Evolutionary conservation across 2,329 filamentous ascomycete genomes (phyloP).

Genomic region (Blastomyces parvus): DNA sequence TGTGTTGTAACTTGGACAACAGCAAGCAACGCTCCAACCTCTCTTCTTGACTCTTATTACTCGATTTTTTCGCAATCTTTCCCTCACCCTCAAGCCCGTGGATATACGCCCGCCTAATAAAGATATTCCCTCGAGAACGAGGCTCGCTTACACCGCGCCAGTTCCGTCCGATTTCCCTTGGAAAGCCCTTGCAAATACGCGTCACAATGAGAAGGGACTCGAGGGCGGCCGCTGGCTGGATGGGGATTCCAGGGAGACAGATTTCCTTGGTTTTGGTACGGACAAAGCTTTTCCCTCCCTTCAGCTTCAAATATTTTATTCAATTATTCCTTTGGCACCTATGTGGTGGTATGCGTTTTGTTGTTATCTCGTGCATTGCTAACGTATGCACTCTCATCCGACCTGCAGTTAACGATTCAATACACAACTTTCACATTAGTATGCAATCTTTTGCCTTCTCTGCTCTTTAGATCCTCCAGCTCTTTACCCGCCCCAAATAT

Average conservation of each 20-base stretch:
- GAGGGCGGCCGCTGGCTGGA: constrained; percentile 26
- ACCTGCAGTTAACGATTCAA: constrained; percentile 33
- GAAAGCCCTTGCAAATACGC: constrained; percentile 10
- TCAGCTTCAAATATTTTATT: not conserved
- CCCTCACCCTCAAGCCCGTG: not conserved
- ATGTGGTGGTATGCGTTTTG: not conserved
- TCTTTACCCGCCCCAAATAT: not conserved
- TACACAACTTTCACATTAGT: constrained; percentile 38
- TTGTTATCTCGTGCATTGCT: not conserved
- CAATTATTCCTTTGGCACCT: not conserved
- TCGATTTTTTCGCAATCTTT: not conserved
- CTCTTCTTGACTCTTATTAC: not conserved
- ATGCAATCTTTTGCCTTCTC: constrained; percentile 15
- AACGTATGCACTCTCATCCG: constrained; percentile 10
- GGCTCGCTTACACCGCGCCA: not conserved
- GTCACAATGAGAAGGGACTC: constrained; percentile 27
- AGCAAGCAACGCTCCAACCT: not conserved
- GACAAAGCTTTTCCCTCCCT: not conserved
- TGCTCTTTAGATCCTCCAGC: not conserved
- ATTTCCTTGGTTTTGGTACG: constrained; percentile 34
- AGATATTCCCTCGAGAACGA: not conserved
- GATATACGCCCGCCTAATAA: not conserved
- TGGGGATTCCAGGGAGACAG: constrained; percentile 26
- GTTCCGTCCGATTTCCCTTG: not conserved
- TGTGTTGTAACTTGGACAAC: too few relatives aligned